Percentiles rank a stretch among this genome's conserved stretches.
Evolutionary conservation across 192 early-diverging fungal species (phyloP).

Genomic region (Piromyces finnis): DNA sequence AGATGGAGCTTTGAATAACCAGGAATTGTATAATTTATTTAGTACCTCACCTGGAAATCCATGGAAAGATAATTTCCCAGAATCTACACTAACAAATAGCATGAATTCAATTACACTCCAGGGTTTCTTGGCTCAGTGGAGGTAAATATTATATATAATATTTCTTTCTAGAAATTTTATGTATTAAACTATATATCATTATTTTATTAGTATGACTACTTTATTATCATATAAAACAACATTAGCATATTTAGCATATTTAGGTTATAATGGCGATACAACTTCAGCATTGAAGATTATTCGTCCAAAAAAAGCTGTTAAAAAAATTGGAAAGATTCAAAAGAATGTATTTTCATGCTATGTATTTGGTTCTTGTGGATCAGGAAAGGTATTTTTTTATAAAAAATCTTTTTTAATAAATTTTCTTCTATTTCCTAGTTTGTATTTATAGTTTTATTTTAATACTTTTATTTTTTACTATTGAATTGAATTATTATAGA

Average conservation of each 20-base stretch:
- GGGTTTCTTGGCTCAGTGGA: conserved; percentile 98
- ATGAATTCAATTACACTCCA: conserved; percentile 81
- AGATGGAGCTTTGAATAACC: conserved; percentile 77
- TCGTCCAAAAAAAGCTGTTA: conserved; percentile 43
- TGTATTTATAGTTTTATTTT: too few relatives aligned
- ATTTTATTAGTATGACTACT: conserved; percentile 95
- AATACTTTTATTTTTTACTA: background rate
- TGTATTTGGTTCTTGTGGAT: conserved; percentile 81
- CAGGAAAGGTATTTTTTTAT: conserved; percentile 54
- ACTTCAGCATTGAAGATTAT: conserved; percentile 73
- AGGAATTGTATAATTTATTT: conserved; percentile 74
- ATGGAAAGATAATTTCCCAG: conserved; percentile 78
- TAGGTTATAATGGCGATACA: conserved; percentile 83
- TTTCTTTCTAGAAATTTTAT: too few relatives aligned
- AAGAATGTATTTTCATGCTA: conserved; percentile 85
- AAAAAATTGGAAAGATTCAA: conserved; percentile 65
- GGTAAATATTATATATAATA: conserved; percentile 52
- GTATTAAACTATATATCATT: too few relatives aligned
- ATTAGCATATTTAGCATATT: conserved; percentile 85
- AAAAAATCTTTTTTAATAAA: too few relatives aligned
- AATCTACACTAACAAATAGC: conserved; percentile 79
- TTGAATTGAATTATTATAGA: conserved; percentile 14
- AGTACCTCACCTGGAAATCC: conserved; percentile 79
- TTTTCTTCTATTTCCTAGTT: too few relatives aligned
- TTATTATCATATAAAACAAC: conserved; percentile 77